These are phyloP conservation scores for Lachnellula subtilissima DNA, from an alignment of 2,329 filamentous ascomycete genomes.

Conservation along the genomic window DNA sequence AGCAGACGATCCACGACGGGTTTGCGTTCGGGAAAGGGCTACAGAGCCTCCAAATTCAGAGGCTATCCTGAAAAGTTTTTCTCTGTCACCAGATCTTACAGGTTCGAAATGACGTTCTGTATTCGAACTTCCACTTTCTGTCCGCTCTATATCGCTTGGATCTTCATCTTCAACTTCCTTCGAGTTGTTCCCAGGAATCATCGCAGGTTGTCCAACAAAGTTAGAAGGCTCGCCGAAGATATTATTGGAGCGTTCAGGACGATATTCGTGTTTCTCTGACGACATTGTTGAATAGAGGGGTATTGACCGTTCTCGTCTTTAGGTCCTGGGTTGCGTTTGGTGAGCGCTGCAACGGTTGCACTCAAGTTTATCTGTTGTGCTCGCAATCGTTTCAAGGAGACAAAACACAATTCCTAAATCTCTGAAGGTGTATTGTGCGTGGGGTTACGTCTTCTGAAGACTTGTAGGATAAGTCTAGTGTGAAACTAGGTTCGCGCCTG, in stretches of 20 bases:
- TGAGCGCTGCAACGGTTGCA: not conserved
- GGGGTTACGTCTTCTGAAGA: not conserved
- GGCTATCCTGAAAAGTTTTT: conserved; percentile 25
- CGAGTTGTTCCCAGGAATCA: conserved; percentile 6
- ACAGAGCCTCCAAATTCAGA: conserved; percentile 17
- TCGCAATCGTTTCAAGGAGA: not conserved
- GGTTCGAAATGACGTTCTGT: conserved; percentile 22
- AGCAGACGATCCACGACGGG: not conserved
- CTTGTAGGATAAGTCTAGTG: not conserved
- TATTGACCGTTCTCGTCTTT: not conserved
- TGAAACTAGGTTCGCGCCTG: not conserved
- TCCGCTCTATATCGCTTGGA: conserved; percentile 5
- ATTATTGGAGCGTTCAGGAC: conserved; percentile 9
- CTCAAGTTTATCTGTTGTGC: not conserved
- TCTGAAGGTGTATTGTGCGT: not conserved
- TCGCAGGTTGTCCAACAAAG: conserved; percentile 7
- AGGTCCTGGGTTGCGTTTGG: not conserved
- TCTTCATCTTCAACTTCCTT: conserved; percentile 3
- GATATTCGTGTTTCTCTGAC: conserved; percentile 4
- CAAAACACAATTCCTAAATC: not conserved
- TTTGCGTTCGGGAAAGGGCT: conserved; percentile 12
- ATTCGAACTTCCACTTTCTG: conserved; percentile 13
- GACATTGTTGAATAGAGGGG: conserved; percentile 7
- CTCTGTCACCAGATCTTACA: conserved; percentile 23
- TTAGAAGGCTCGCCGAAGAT: conserved; percentile 9